phyloP scores from a whole-genome alignment of 805 yeast species.

The Hanseniaspora clermontiae region DNA sequence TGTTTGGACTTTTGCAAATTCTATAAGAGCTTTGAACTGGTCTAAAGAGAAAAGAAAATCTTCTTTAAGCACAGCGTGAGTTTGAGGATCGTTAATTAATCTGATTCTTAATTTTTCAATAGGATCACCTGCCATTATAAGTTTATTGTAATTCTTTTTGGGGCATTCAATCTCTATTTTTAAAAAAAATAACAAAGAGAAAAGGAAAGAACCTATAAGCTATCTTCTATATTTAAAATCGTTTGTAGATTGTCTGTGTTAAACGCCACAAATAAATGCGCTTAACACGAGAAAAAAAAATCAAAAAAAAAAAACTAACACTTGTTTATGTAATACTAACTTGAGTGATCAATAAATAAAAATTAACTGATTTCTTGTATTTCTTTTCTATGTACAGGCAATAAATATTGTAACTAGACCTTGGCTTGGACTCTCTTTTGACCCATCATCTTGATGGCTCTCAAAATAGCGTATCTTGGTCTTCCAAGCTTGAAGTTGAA shows the following conservation, averaged over 20 bases:
- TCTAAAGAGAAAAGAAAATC: conserved; percentile 6
- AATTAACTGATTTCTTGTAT: not conserved
- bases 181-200: too few relatives aligned
- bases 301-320: not conserved
- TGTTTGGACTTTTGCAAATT: conserved; percentile 12
- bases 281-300: not conserved
- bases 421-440: conserved; percentile 18
- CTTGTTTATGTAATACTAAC: not conserved
- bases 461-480: conserved; percentile 38
- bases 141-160: not conserved
- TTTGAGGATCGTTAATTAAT: conserved; percentile 3
- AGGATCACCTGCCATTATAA: conserved; percentile 10
- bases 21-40: conserved; percentile 6
- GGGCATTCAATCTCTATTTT: too few relatives aligned
- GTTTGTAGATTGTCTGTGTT: not conserved
- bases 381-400: not conserved
- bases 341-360: not conserved
- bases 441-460: conserved; percentile 27
- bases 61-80: conserved; percentile 9
- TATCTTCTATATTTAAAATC: too few relatives aligned
- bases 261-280: not conserved
- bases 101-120: conserved; percentile 12
- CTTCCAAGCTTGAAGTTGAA: conserved; percentile 44
- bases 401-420: conserved; percentile 13
- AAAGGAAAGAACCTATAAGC: too few relatives aligned